Percentiles rank a stretch among this genome's conserved stretches.
Evolutionary conservation across 2,329 filamentous ascomycete genomes (phyloP).

Genomic region (Trichoderma sp.): DNA sequence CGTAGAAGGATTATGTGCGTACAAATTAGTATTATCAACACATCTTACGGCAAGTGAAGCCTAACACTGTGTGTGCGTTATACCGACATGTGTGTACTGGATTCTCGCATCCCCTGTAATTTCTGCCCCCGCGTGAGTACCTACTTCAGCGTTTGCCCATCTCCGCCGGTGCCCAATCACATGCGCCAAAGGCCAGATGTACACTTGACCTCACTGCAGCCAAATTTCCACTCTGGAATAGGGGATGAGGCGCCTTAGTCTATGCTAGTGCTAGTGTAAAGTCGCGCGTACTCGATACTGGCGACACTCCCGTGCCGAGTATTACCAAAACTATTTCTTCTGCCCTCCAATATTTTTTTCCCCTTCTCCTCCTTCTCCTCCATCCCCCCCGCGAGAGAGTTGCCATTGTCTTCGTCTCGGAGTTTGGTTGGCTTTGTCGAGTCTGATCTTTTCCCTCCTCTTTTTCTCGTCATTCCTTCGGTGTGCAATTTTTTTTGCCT

Average conservation of each 20-base stretch:
- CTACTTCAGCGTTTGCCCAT: background rate
- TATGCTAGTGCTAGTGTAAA: conserved; percentile 1
- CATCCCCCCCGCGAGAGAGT: conserved; percentile 35
- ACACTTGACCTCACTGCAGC: conserved; percentile 21
- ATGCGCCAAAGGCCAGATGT: conserved; percentile 33
- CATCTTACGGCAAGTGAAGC: background rate
- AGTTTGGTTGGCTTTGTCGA: conserved; percentile 20
- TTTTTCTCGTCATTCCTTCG: conserved; percentile 46
- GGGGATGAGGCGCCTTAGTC: conserved; percentile 1
- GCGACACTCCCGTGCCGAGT: conserved; percentile 4
- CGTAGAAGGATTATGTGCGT: background rate
- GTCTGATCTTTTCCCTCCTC: conserved; percentile 29
- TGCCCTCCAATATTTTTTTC: conserved; percentile 30
- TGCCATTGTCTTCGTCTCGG: conserved; percentile 31
- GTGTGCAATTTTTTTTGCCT: conserved; percentile 20
- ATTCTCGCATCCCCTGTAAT: background rate
- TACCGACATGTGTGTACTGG: background rate
- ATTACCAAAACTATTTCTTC: conserved; percentile 29
- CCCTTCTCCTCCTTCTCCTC: conserved; percentile 34
- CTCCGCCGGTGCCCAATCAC: conserved; percentile 39
- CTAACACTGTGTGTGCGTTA: background rate
- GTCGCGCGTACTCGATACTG: background rate
- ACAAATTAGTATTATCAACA: background rate
- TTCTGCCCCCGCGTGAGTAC: background rate
- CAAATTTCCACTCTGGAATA: conserved; percentile 33